Evolutionary conservation across 169 alveolate genomes (phyloP).

Genomic region (Cryptosporidium sp.): DNA sequence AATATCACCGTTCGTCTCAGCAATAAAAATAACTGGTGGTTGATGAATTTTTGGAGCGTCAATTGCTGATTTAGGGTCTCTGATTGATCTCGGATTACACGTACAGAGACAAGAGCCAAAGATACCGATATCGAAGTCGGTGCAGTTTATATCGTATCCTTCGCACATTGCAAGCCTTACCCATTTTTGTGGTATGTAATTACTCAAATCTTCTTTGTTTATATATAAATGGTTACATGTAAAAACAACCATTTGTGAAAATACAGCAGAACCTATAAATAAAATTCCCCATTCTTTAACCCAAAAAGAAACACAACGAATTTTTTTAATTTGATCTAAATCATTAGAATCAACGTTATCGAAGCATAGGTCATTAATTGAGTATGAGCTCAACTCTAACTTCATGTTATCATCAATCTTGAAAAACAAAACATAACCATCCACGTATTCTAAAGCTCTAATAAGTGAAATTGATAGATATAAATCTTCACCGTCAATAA

Average conservation of each 20-base stretch:
- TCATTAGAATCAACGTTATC: constrained; percentile 20
- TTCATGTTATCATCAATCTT: background rate
- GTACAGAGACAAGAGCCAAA: constrained; percentile 36
- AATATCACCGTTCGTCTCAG: constrained; percentile 44
- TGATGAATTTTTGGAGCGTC: constrained; percentile 18
- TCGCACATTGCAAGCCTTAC: constrained; percentile 66
- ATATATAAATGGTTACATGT: constrained; percentile 12
- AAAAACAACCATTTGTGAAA: constrained; percentile 62
- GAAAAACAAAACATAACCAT: constrained; percentile 43
- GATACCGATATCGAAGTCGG: constrained; percentile 58
- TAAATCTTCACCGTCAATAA: constrained; percentile 2
- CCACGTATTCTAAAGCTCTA: constrained; percentile 26
- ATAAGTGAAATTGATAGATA: constrained; percentile 19
- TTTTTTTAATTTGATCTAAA: background rate
- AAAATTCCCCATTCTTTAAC: constrained; percentile 60
- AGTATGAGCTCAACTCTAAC: constrained; percentile 9
- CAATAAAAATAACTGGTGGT: constrained; percentile 44
- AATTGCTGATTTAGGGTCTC: constrained; percentile 43
- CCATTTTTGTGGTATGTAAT: background rate
- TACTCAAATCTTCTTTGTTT: background rate
- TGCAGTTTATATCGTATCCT: constrained; percentile 61
- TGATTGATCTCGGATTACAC: constrained; percentile 2
- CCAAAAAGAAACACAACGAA: constrained; percentile 58
- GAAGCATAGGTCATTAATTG: constrained; percentile 61
- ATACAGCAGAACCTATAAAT: constrained; percentile 36